Conservation (phyloP, 768 basidiomycete genomes). For the Hirschioporus abietinus region DNA sequence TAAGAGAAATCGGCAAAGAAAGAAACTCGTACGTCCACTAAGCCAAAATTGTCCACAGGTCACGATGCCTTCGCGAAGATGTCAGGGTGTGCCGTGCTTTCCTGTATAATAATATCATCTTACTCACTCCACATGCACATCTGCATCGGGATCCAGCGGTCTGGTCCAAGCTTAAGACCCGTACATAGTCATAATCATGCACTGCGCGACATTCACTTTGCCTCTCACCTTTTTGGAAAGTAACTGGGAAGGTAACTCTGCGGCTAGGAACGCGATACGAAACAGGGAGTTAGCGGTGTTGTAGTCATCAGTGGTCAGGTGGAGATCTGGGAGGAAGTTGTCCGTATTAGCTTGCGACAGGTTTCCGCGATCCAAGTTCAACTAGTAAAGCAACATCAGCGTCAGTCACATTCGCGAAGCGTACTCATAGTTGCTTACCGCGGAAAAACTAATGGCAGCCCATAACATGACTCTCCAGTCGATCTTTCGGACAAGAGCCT, state of each 20-base stretch:
- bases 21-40: conserved; percentile 44
- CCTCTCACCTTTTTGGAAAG: conserved; percentile 48
- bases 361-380: conserved; percentile 51
- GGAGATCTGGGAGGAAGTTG: conserved; percentile 49
- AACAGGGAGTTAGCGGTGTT: conserved; percentile 53
- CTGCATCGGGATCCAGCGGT: conserved; percentile 59
- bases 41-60: conserved; percentile 52
- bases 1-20: conserved; percentile 42
- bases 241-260: conserved; percentile 61
- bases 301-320: conserved; percentile 50
- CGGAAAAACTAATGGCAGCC: conserved; percentile 52
- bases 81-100: neutral
- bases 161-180: conserved; percentile 43
- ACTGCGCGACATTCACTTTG: neutral
- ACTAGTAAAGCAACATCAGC: conserved; percentile 6
- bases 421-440: conserved; percentile 14
- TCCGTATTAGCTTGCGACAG: conserved; percentile 53
- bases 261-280: conserved; percentile 43
- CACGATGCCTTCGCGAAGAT: conserved; percentile 28
- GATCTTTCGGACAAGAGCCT: conserved; percentile 48
- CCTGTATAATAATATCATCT: neutral
- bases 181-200: neutral
- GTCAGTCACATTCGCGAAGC: neutral
- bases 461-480: conserved; percentile 60
- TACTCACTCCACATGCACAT: conserved; percentile 46